These are phyloP conservation scores for Cladosporium sp. DNA, from an alignment of 2,329 filamentous ascomycete species.

Conservation along the genomic window DNA sequence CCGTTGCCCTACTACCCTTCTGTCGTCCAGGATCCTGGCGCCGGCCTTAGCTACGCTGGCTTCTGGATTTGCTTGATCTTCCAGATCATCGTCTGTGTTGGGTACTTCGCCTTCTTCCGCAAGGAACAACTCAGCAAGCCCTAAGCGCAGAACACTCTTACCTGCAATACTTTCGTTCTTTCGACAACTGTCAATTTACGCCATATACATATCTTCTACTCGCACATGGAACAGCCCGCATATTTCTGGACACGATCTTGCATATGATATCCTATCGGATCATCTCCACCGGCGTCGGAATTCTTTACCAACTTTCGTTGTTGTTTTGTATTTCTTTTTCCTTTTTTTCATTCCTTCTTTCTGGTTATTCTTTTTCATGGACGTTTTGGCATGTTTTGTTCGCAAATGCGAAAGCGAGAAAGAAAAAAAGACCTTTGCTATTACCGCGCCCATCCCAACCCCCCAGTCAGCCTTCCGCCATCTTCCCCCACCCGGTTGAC, in stretches of 20 bases:
- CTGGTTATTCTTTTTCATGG: too few relatives aligned
- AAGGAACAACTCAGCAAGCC: constrained; percentile 57
- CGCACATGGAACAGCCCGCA: constrained; percentile 2
- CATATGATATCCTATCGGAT: constrained; percentile 7
- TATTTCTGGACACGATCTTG: constrained; percentile 8
- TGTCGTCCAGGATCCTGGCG: constrained; percentile 46
- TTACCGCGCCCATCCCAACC: too few relatives aligned
- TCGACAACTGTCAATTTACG: constrained; percentile 1
- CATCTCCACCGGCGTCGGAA: constrained; percentile 13
- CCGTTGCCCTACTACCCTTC: constrained; percentile 61
- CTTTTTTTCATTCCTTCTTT: not conserved
- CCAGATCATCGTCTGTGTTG: constrained; percentile 56
- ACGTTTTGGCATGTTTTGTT: constrained; percentile 11
- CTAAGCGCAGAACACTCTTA: constrained; percentile 16
- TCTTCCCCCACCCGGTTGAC: not conserved
- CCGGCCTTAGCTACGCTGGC: constrained; percentile 48
- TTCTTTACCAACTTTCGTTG: constrained; percentile 5
- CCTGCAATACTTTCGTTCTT: not conserved
- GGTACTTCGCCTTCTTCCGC: constrained; percentile 54
- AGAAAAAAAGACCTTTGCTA: too few relatives aligned
- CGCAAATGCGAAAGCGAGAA: not conserved
- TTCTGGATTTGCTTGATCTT: constrained; percentile 59
- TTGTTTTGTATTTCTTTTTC: not conserved
- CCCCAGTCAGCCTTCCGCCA: not conserved
- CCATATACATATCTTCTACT: not conserved